Evolutionary conservation across 139 green algal genomes (phyloP).

Genomic region (Pedinophyceae sp.): DNA sequence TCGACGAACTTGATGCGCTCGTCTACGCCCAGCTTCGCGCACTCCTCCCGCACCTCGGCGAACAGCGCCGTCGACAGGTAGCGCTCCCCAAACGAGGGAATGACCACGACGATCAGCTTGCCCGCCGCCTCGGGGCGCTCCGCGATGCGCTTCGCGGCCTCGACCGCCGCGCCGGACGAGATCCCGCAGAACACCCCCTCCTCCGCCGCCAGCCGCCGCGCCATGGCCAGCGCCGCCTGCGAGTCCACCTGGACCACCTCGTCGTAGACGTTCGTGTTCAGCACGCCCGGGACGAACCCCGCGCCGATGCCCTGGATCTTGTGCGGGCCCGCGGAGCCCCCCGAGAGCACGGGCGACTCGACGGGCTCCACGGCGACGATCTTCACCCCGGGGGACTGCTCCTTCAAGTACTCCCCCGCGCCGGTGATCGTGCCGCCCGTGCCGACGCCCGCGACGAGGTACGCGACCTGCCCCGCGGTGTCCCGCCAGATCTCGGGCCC

Average conservation of each 20-base stretch:
- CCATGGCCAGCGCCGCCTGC: slow-evolving; percentile 29
- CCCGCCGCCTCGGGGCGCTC: slow-evolving; percentile 71
- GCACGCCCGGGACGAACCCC: slow-evolving; percentile 78
- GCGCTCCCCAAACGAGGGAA: slow-evolving; percentile 87
- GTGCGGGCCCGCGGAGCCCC: slow-evolving; percentile 83
- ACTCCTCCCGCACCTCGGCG: slow-evolving; percentile 49
- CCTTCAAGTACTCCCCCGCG: slow-evolving; percentile 74
- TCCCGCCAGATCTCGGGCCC: slow-evolving; percentile 87
- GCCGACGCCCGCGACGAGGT: slow-evolving; percentile 74
- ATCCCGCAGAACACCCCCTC: slow-evolving; percentile 87
- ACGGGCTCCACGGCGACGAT: slow-evolving; percentile 88
- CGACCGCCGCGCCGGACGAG: slow-evolving; percentile 71
- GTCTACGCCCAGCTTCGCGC: slow-evolving; percentile 43
- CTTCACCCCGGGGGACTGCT: slow-evolving; percentile 33
- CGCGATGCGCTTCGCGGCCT: slow-evolving; percentile 51
- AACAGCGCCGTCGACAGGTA: slow-evolving; percentile 90
- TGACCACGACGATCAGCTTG: slow-evolving; percentile 78
- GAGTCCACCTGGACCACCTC: slow-evolving; percentile 67
- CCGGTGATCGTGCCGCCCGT: slow-evolving; percentile 96
- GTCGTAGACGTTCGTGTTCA: slow-evolving; percentile 72
- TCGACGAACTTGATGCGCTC: slow-evolving; percentile 46
- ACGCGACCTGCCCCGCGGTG: slow-evolving; percentile 77
- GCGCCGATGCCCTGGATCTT: slow-evolving; percentile 93
- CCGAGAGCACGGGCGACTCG: slow-evolving; percentile 80
- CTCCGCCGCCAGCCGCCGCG: slow-evolving; percentile 28